Base-by-base conservation (phyloP, 2,329 filamentous ascomycete genomes). In the Paracamarosporium sp. region DNA sequence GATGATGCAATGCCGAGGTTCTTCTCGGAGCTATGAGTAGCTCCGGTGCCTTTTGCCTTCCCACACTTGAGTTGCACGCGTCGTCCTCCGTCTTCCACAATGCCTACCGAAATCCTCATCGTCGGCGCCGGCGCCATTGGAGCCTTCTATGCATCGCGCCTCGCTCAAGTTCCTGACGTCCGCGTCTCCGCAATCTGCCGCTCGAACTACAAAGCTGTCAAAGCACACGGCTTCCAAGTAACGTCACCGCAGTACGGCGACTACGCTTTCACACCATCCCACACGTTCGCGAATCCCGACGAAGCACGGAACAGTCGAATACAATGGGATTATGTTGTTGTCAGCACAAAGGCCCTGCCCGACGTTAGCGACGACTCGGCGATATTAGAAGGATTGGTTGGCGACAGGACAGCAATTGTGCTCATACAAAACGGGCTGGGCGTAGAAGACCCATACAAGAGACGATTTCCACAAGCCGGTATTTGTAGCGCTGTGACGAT, bases 111-210 rank as follows among this genome's bases (percentile, higher is more conserved):
- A 62, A 79, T 90, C 55, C 82, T 90, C 55, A 88, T 91, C 64
- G 84, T 90, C 57, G 88, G 89, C 70, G 88, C 88, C 22, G 89
- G 88, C 63, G 88, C 89, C 59, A 87, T 91, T 40, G 89, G 89
- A 54, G 89, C 87, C 54, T 91, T 91, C 78, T 91, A 90, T 67
- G 88, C 87, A 45, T 90, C 88, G 6, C 82, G 89, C 22, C 81
- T 91, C 15, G 87, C 90, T 64, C 80, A 85, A 64, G 85, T 85
- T 9, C 64, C 69, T 1, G 82, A 84, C 54, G 79, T 88, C 38
- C 79, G 84, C 56, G 86, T 90, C 48, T 91, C 89, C 5, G 85
- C 91, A 43, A 86, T 91, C 53, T 91, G 89, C 62, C 85, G 90
- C 47, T 91, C 89, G 38, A 92, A 92, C 78, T 92, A 90, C 80